phyloP scores from a whole-genome alignment of 306 rosid species.

The Elaeagnus macrophylla region DNA sequence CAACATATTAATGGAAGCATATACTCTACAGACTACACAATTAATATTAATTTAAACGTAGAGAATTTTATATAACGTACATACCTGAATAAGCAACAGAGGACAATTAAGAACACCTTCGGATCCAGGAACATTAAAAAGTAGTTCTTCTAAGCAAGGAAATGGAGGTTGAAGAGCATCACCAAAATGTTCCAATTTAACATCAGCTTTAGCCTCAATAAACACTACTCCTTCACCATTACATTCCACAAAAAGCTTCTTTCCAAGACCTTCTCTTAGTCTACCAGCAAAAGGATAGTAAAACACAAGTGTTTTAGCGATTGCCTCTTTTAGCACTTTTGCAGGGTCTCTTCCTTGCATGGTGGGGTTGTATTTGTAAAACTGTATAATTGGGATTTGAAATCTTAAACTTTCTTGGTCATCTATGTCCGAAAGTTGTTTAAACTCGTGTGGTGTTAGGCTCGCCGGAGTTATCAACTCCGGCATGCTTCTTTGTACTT shows the following conservation, averaged over 20 bases:
- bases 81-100: constrained; percentile 18
- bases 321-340: constrained; percentile 12
- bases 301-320: constrained; percentile 16
- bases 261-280: constrained; percentile 14
- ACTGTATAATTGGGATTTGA: constrained; percentile 1
- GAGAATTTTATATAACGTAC: too few species aligned
- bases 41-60: too few species aligned
- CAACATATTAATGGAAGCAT: too few species aligned
- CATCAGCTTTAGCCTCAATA: constrained; percentile 12
- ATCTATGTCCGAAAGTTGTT: constrained; percentile 26
- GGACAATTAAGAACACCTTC: constrained; percentile 10
- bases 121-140: constrained; percentile 10
- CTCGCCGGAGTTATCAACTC: constrained; percentile 8
- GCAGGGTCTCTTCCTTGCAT: constrained; percentile 3
- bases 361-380: background rate
- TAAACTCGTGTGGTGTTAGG: constrained; percentile 21
- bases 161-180: constrained; percentile 17
- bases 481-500: too few species aligned
- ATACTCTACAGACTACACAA: too few species aligned
- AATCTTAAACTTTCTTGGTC: constrained; percentile 17
- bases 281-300: constrained; percentile 34
- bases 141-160: constrained; percentile 19
- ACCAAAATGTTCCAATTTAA: constrained; percentile 6
- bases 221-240: constrained; percentile 24
- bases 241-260: constrained; percentile 25